These are phyloP conservation scores for Xylaria sp. DNA, from an alignment of 2,329 filamentous ascomycete genomes.

Conservation along the genomic window DNA sequence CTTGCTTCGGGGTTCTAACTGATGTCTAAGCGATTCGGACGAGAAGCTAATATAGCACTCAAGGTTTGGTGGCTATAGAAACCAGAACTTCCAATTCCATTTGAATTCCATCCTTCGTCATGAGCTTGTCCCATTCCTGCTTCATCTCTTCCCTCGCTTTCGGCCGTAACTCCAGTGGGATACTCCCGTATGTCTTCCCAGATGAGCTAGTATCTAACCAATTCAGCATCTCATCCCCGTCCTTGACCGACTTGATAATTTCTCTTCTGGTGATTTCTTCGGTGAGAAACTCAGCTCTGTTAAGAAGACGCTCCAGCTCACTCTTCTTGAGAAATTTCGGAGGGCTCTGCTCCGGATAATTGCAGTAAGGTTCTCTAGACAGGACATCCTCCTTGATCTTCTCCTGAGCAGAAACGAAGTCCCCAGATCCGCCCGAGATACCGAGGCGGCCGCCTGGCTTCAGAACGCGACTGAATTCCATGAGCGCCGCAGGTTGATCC, in stretches of 20 bases:
- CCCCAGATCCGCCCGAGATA: slow-evolving; percentile 39
- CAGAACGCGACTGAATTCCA: slow-evolving; percentile 44
- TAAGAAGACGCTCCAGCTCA: slow-evolving; percentile 42
- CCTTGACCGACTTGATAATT: slow-evolving; percentile 42
- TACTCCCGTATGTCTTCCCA: slow-evolving; percentile 49
- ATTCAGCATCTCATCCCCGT: slow-evolving; percentile 46
- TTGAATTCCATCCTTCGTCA: slow-evolving; percentile 44
- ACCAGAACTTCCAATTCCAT: slow-evolving; percentile 49
- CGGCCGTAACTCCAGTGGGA: slow-evolving; percentile 46
- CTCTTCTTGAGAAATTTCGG: slow-evolving; percentile 44
- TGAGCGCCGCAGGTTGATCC: slow-evolving; percentile 41
- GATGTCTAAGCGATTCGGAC: no score
- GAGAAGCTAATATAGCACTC: not conserved
- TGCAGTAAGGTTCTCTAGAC: slow-evolving; percentile 41
- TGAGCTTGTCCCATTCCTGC: slow-evolving; percentile 47
- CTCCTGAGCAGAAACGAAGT: slow-evolving; percentile 40
- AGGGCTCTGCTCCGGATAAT: slow-evolving; percentile 40
- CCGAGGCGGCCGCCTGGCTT: slow-evolving; percentile 41
- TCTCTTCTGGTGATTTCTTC: slow-evolving; percentile 42
- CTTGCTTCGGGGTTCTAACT: no score
- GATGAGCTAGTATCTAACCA: slow-evolving; percentile 51
- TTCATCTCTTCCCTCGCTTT: slow-evolving; percentile 48
- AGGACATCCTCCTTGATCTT: slow-evolving; percentile 45
- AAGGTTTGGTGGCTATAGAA: slow-evolving; percentile 37
- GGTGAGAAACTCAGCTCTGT: slow-evolving; percentile 38